Evolutionary conservation across 176 grass and related monocot genomes (phyloP), one percentile per base, ranked within the genome.

Genomic region (Neostapfia colusana): DNA sequence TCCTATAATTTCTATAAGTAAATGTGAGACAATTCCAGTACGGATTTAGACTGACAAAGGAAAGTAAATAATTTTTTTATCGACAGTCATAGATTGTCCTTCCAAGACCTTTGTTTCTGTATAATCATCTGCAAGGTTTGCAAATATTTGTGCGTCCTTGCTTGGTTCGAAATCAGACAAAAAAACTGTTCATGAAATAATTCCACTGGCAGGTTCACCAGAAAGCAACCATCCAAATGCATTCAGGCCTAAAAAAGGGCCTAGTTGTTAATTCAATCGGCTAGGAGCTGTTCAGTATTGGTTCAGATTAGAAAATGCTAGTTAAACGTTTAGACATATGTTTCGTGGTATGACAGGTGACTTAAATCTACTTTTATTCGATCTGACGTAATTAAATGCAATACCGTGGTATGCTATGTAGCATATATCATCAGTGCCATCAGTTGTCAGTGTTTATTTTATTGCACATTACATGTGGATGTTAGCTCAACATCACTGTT

Each of bases 391-490:
- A 43, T 68, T 44, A 75, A 41, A 43, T 37, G 5, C 18, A 86
- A 24, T 39, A 67, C n/a, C 15, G 12, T 66, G 59, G 24, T 10
- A 10, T 36, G 65, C 7, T 74, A 21, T 50, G 27, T 6, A 21
- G 67, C 8, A 18, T 81, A 18, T 81, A 42, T n/a, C 42, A 68
- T 15, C 31, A 69, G 49, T 28, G 37, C 40, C 25, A 37, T 42
- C 62, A 49, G 35, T 64, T 75, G 36, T 68, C 40, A 68, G 67
- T 11, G 62, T 50, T 49, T 73, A 74, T 42, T 50, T 39, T 73
- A 74, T 42, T 39, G 21, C 43, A 61, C 70, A 51, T 40, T 14
- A 57, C 40, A 42, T 77, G 66, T 55, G 66, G 66, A 36, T 69
- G 26, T 43, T 41, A 26, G 65, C 21, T 80, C 7, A 62, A 59